These are phyloP conservation scores for Flaveria floridana DNA, from an alignment of 140 eudicot species.

Conservation along the genomic window DNA sequence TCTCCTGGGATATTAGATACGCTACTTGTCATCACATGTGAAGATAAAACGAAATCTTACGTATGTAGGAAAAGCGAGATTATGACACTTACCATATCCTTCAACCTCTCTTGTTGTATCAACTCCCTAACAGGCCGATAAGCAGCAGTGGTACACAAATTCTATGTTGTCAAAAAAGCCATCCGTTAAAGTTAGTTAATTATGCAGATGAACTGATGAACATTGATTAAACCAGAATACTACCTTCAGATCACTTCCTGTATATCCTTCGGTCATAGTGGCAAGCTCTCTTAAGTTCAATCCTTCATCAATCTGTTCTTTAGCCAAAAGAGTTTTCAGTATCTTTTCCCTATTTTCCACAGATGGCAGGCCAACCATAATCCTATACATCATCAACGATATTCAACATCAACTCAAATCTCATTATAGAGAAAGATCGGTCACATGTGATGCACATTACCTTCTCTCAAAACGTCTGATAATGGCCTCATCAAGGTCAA, in stretches of 20 bases:
- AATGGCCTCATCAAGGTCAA: conserved; percentile 93
- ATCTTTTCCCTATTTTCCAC: conserved; percentile 74
- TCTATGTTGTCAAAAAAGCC: conserved; percentile 41
- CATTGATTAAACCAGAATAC: neutral
- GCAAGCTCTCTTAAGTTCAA: conserved; percentile 70
- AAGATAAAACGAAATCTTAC: neutral
- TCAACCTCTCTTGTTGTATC: conserved; percentile 71
- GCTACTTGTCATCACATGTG: neutral
- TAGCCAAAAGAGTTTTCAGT: conserved; percentile 63
- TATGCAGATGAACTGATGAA: neutral
- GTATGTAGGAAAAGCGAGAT: neutral
- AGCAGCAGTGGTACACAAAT: conserved; percentile 92
- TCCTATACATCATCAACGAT: conserved; percentile 44
- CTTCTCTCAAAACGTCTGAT: conserved; percentile 91
- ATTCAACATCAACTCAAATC: neutral
- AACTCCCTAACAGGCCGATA: conserved; percentile 92
- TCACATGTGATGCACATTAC: conserved; percentile 32
- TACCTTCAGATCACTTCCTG: conserved; percentile 95
- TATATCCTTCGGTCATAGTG: conserved; percentile 77
- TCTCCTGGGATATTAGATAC: conserved; percentile 44
- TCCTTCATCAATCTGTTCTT: conserved; percentile 57
- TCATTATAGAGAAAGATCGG: neutral
- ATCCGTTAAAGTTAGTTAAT: neutral
- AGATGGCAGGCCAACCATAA: conserved; percentile 86
- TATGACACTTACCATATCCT: conserved; percentile 57